A percentile compares a stretch with the other conserved stretches of the same genome.
These are phyloP conservation scores for Pseudogymnoascus verrucosus DNA, from an alignment of 2,329 filamentous ascomycete species.

Conservation along the genomic window DNA sequence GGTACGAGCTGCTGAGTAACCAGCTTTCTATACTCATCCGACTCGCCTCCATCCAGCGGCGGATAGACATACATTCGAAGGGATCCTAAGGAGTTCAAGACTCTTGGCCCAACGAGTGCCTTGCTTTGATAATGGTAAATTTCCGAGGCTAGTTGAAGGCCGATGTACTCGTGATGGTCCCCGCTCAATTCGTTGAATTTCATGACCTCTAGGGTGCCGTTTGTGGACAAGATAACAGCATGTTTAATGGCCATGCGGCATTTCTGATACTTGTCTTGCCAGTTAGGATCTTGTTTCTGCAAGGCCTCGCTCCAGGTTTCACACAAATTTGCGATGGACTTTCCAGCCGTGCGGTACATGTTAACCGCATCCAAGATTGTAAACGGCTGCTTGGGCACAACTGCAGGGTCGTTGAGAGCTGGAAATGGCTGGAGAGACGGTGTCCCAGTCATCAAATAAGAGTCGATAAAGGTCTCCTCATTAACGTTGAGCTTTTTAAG, in stretches of 20 bases:
- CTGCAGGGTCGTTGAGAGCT: constrained; percentile 53
- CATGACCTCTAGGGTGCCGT: constrained; percentile 66
- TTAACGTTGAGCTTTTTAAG: constrained; percentile 58
- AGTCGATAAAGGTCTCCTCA: constrained; percentile 73
- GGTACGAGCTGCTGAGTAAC: constrained; percentile 67
- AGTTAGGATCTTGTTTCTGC: constrained; percentile 61
- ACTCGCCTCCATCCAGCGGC: constrained; percentile 77
- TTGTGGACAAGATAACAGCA: constrained; percentile 60
- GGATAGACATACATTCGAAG: constrained; percentile 70
- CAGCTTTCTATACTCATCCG: constrained; percentile 72
- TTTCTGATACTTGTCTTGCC: constrained; percentile 79
- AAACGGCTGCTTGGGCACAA: constrained; percentile 42
- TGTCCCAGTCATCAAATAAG: constrained; percentile 74
- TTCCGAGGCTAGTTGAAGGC: constrained; percentile 82
- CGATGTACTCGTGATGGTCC: constrained; percentile 84
- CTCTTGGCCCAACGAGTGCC: constrained; percentile 69
- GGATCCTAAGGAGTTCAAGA: constrained; percentile 76
- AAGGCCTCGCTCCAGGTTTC: constrained; percentile 73
- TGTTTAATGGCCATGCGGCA: constrained; percentile 81
- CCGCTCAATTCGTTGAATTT: constrained; percentile 66
- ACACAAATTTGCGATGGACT: constrained; percentile 65
- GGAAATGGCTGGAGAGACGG: constrained; percentile 75
- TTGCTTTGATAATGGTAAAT: constrained; percentile 83
- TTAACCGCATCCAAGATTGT: constrained; percentile 71
- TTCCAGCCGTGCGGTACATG: constrained; percentile 63